Conservation (phyloP, 306 rosid genomes). For the Rosa chinensis region DNA sequence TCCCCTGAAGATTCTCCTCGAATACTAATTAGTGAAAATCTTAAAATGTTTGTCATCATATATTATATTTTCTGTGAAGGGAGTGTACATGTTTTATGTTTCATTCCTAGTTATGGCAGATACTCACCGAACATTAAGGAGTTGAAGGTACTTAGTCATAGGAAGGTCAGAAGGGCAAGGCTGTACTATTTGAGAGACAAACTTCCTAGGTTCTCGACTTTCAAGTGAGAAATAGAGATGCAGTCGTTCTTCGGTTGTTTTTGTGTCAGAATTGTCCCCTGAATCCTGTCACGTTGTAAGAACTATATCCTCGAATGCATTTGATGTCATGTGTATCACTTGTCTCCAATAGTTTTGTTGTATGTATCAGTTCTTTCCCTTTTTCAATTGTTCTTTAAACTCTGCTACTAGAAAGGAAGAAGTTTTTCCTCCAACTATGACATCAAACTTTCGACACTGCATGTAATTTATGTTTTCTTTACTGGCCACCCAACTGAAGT, state of each 20-base stretch:
- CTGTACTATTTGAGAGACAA: constrained; percentile 85
- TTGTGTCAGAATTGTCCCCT: constrained; percentile 27
- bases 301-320: constrained; percentile 17
- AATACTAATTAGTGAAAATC: background rate
- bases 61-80: background rate
- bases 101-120: constrained; percentile 42
- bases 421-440: background rate
- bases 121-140: constrained; percentile 96
- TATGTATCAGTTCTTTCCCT: background rate
- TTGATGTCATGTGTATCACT: constrained; percentile 28
- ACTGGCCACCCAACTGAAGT: constrained; percentile 2
- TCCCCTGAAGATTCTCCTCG: background rate
- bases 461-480: background rate
- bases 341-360: constrained; percentile 17
- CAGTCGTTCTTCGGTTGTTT: constrained; percentile 17
- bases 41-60: background rate
- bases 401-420: background rate
- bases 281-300: constrained; percentile 23
- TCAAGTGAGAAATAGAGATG: constrained; percentile 53
- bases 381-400: background rate
- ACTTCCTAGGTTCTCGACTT: constrained; percentile 93
- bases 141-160: constrained; percentile 69
- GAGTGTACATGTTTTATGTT: background rate
- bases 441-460: background rate
- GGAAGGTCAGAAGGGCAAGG: constrained; percentile 92